Percentiles rank a stretch among this genome's conserved stretches.
phyloP scores from a whole-genome alignment of 2,329 filamentous ascomycete genomes.

The Cordyceps farinosa region DNA sequence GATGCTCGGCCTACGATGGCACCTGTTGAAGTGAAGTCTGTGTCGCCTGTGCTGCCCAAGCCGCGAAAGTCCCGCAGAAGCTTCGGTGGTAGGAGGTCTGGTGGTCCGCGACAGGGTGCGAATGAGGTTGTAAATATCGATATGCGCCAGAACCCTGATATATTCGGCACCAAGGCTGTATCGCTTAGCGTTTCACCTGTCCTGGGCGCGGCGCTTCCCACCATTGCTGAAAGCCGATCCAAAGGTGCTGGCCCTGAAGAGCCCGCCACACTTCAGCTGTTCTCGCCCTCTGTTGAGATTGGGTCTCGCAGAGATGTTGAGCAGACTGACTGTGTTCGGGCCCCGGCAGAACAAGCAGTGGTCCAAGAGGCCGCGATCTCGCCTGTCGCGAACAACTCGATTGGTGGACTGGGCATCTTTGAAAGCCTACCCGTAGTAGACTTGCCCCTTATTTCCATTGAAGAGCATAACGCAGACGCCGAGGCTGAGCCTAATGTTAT shows the following conservation, averaged over 20 bases:
- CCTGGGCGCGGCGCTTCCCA: background rate
- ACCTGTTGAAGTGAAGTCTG: background rate
- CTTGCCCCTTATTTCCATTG: background rate
- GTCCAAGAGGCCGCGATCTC: background rate
- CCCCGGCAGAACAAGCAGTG: background rate
- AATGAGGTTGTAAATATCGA: slow-evolving; percentile 32
- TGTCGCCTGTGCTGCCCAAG: background rate
- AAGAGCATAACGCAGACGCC: background rate
- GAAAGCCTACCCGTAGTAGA: background rate
- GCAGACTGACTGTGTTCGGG: background rate
- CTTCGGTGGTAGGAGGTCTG: slow-evolving; percentile 9
- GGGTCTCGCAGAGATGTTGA: background rate
- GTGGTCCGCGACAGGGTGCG: slow-evolving; percentile 2
- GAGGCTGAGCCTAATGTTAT: slow-evolving; percentile 1
- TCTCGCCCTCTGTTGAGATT: slow-evolving; percentile 2
- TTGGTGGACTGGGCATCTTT: background rate
- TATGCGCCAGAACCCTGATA: slow-evolving; percentile 34
- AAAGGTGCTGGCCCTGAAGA: slow-evolving; percentile 1
- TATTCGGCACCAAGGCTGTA: slow-evolving; percentile 28
- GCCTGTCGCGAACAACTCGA: background rate
- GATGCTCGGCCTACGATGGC: background rate
- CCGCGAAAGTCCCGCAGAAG: background rate
- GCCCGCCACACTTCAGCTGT: background rate
- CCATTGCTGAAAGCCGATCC: slow-evolving; percentile 8
- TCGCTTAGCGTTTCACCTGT: slow-evolving; percentile 11